Evolutionary conservation across 148 eudicot species (phyloP).

Genomic region (Salicornia ramosissima): DNA sequence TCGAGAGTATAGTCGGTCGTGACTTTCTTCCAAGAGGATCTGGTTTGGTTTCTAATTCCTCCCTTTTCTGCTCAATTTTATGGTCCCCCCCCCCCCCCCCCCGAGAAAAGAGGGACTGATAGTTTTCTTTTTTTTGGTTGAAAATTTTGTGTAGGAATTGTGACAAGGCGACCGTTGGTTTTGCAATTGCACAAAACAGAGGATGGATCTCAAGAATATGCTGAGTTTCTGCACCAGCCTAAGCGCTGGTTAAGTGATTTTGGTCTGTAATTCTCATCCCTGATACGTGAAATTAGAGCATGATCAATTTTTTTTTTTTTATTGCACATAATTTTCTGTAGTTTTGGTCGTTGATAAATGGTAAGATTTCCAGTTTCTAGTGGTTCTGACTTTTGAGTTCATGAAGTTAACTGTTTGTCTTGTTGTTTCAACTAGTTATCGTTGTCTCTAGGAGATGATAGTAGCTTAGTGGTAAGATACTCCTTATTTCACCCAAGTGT

Average conservation of each 20-base stretch:
- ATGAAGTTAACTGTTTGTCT: neutral
- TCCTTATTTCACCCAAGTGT: too few relatives aligned
- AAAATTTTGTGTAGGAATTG: constrained; percentile 57
- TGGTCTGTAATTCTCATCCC: constrained; percentile 30
- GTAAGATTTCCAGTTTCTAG: neutral
- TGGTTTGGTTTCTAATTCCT: constrained; percentile 39
- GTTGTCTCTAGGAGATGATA: too few relatives aligned
- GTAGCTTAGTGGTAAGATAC: too few relatives aligned
- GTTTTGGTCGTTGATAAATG: neutral
- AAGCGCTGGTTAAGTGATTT: constrained; percentile 68
- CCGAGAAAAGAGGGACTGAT: neutral
- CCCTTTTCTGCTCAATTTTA: too few relatives aligned
- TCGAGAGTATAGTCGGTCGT: constrained; percentile 93
- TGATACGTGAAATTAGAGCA: too few relatives aligned
- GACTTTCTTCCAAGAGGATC: constrained; percentile 98
- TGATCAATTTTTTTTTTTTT: neutral
- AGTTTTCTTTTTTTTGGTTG: neutral
- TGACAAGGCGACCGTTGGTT: constrained; percentile 91
- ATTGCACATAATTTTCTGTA: neutral
- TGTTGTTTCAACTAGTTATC: neutral
- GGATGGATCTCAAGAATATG: constrained; percentile 68
- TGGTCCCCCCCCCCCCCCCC: too few relatives aligned
- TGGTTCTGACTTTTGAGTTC: neutral
- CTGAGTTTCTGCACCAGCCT: constrained; percentile 86
- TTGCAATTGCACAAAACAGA: constrained; percentile 84